A percentile compares a stretch with the other conserved stretches of the same genome.
Evolutionary conservation across 192 early-diverging fungal species (phyloP).

Genomic region (Coemansia sp.): DNA sequence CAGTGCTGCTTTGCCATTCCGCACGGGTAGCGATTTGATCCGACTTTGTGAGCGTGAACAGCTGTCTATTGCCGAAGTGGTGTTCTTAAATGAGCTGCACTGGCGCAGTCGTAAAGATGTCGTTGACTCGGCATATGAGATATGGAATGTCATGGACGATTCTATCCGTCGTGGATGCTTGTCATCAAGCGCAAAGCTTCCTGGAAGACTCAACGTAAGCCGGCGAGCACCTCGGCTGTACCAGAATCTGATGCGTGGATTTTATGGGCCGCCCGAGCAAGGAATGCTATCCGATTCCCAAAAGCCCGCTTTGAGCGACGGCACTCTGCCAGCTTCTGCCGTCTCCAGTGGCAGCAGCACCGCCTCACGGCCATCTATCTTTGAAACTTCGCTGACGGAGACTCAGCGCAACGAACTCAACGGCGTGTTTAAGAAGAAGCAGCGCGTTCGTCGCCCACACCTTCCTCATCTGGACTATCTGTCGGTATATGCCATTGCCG

Average conservation of each 20-base stretch:
- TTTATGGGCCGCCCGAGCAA: conserved; percentile 52
- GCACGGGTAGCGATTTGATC: conserved; percentile 72
- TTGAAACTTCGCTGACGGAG: conserved; percentile 37
- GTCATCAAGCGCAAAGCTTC: conserved; percentile 63
- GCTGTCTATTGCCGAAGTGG: conserved; percentile 93
- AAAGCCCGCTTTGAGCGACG: conserved; percentile 19
- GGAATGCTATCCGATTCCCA: conserved; percentile 19
- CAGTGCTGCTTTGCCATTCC: conserved; percentile 80
- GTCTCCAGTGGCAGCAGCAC: neutral
- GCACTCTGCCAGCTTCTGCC: neutral
- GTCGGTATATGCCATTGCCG: conserved; percentile 90
- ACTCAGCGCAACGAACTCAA: conserved; percentile 43
- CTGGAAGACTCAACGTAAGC: conserved; percentile 76
- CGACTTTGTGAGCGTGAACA: conserved; percentile 77
- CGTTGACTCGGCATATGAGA: conserved; percentile 63
- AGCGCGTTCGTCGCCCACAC: conserved; percentile 38
- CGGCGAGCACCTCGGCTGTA: conserved; percentile 86
- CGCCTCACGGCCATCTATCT: conserved; percentile 12
- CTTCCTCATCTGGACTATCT: conserved; percentile 89
- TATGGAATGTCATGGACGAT: conserved; percentile 95
- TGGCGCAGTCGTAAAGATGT: conserved; percentile 86
- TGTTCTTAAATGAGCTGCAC: conserved; percentile 88
- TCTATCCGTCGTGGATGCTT: conserved; percentile 73
- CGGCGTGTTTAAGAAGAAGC: conserved; percentile 40
- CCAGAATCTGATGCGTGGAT: conserved; percentile 78